A percentile compares a stretch with the other conserved stretches of the same genome.
These are phyloP conservation scores for Xerocomellus intermedius DNA, from an alignment of 768 basidiomycete genomes.

Conservation along the genomic window DNA sequence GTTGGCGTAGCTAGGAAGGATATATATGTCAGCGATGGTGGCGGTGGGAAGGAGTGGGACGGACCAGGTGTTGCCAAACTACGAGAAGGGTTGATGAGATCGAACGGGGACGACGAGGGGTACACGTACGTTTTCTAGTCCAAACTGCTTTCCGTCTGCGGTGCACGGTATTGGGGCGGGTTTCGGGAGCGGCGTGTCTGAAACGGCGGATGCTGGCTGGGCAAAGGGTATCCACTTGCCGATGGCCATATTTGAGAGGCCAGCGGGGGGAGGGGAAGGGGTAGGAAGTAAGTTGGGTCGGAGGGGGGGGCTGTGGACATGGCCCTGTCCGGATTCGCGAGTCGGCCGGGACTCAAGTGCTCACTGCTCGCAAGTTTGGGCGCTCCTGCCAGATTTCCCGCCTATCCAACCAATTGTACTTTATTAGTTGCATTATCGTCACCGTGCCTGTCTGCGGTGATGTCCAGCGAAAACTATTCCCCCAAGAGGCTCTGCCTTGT, in stretches of 20 bases:
- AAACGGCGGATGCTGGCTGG: constrained; percentile 18
- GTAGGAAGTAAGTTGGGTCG: background rate
- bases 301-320: background rate
- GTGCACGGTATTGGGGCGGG: constrained; percentile 41
- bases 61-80: constrained; percentile 98
- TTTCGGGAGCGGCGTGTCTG: constrained; percentile 28
- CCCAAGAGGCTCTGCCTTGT: no score
- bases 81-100: constrained; percentile 8
- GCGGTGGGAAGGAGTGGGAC: constrained; percentile 16
- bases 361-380: no score
- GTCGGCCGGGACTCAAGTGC: no score
- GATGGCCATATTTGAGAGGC: constrained; percentile 32
- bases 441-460: no score
- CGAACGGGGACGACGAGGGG: background rate
- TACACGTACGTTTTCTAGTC: constrained; percentile 89
- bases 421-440: no score
- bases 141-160: constrained; percentile 86
- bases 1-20: constrained; percentile 84
- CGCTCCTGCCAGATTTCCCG: no score
- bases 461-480: no score
- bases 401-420: no score
- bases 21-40: constrained; percentile 20
- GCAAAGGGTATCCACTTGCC: constrained; percentile 40
- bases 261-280: background rate
- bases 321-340: background rate